Evolutionary conservation across 192 early-diverging fungal species (phyloP), one percentile per base, ranked within the genome.

Genomic region (Thamnidium elegans): DNA sequence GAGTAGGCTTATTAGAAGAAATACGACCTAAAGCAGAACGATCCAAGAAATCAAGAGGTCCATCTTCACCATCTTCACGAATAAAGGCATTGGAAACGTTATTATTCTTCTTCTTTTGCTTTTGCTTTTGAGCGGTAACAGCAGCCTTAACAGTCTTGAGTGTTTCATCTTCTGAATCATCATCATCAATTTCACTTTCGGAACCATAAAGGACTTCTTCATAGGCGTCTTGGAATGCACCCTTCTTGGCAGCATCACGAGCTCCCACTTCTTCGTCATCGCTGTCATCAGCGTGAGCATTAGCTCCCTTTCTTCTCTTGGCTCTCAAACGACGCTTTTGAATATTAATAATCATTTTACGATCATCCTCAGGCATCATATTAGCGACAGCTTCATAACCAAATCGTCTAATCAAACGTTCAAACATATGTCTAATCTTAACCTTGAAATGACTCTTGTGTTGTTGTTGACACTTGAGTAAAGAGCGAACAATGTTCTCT

Each of bases 181-280:
- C 58, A 60, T 85, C 87, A 45, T 87, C 88, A 44, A 94, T 74
- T 65, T 99, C 96, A 78, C 92, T 94, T 68, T 97, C 96, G 70
- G 85, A 89, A 30, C 93, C 95, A 63, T 95, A 93, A 32, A 99
- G 65, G 7, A 92, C 90, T 66, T 97, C 92, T 69, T 97, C 95
- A 68, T 87, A 92, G 7, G 88, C 85, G 52, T 81, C 86, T 62
- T 89, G 93, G 76, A 74, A 79, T 72, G 87, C 65, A 73, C 84
- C 69, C 68, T 75, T 71, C 53, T 72, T 81, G 61, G 79, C 79
- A 1, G 76, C 68, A 65, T 73, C 77, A n/a, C 71, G 70, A 45
- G 73, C 74, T 20, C 78, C 72, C 45, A 66, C 80, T 15, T 82
- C 89, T 21, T 69, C 72, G 6, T 69, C 74, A 1, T 84, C 74